phyloP scores from a whole-genome alignment of 768 basidiomycete species.

The Russula ochroleuca region DNA sequence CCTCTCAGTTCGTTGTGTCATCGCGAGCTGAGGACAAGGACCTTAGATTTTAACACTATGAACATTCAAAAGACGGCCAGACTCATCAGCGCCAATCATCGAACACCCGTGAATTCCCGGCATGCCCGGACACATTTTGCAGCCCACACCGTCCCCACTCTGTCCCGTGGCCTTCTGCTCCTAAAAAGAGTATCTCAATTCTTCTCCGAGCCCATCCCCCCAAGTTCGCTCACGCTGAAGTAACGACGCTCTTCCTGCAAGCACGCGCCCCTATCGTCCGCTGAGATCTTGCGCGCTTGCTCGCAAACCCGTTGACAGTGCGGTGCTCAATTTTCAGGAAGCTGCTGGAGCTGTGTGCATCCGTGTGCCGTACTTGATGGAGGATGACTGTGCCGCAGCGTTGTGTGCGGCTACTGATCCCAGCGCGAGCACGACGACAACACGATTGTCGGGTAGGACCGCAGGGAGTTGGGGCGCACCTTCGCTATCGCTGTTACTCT shows the following conservation, averaged over 20 bases:
- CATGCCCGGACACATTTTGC: too few relatives aligned
- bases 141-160: too few relatives aligned
- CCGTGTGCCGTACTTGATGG: constrained; percentile 77
- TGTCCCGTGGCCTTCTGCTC: too few relatives aligned
- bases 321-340: constrained; percentile 60
- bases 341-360: constrained; percentile 80
- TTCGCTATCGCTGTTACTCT: constrained; percentile 59
- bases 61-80: too few relatives aligned
- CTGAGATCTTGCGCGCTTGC: constrained; percentile 84
- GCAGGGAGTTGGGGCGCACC: constrained; percentile 77
- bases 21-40: too few relatives aligned
- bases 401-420: constrained; percentile 39
- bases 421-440: constrained; percentile 36
- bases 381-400: constrained; percentile 76
- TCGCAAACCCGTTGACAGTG: too few relatives aligned
- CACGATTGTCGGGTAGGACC: constrained; percentile 48
- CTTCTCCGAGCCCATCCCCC: too few relatives aligned
- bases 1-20: too few relatives aligned
- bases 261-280: constrained; percentile 77
- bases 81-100: too few relatives aligned
- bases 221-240: constrained; percentile 53
- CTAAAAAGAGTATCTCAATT: too few relatives aligned
- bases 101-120: too few relatives aligned
- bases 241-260: constrained; percentile 80
- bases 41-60: too few relatives aligned